These are phyloP conservation scores for Yamadazyma conglobata DNA, from an alignment of 1,139 yeast species.

Conservation along the genomic window DNA sequence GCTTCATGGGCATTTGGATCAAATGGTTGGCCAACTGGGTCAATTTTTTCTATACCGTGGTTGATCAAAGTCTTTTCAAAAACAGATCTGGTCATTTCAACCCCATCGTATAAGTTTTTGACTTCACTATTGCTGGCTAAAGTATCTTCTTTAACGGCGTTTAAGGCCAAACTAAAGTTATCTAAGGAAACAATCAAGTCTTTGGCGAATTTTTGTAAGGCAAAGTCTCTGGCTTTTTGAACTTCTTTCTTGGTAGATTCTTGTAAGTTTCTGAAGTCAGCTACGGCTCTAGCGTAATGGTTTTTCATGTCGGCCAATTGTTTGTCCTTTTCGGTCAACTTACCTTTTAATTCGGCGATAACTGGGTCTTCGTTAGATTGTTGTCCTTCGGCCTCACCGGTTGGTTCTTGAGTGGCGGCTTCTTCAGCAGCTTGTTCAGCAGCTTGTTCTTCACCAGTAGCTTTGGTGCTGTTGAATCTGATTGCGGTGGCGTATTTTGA, in stretches of 20 bases:
- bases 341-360: constrained; percentile 47
- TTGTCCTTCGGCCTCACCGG: constrained; percentile 14
- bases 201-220: constrained; percentile 88
- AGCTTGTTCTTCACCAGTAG: constrained; percentile 3
- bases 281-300: constrained; percentile 76
- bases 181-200: constrained; percentile 88
- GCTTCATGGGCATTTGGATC: constrained; percentile 96
- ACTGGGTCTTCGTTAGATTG: constrained; percentile 24
- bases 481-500: neutral
- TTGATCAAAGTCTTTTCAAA: constrained; percentile 79
- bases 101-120: constrained; percentile 80
- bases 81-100: constrained; percentile 83
- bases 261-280: constrained; percentile 92
- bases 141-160: constrained; percentile 70
- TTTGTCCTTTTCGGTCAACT: constrained; percentile 66
- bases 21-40: constrained; percentile 81
- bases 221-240: constrained; percentile 85
- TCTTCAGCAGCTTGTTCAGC: constrained; percentile 6
- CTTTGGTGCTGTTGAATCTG: constrained; percentile 12
- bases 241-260: constrained; percentile 86
- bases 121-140: constrained; percentile 59
- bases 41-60: constrained; percentile 78
- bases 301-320: constrained; percentile 82
- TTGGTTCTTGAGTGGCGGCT: constrained; percentile 7
- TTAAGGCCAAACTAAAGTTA: constrained; percentile 84